These are phyloP conservation scores for Fusarium chuoi DNA, from an alignment of 2,329 filamentous ascomycete genomes.

Conservation along the genomic window DNA sequence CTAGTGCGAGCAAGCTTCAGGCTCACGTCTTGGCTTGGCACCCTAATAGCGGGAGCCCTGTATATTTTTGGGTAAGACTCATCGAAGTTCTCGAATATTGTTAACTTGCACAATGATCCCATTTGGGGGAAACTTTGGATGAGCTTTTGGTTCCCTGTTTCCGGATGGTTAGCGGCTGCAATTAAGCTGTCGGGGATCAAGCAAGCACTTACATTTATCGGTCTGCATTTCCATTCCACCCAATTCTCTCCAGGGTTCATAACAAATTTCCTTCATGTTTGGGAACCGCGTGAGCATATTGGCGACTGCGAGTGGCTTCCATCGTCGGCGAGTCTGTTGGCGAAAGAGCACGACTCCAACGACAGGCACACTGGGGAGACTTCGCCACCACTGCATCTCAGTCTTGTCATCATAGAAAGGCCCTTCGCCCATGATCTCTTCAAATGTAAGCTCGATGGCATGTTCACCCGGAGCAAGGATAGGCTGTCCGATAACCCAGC, in stretches of 20 bases:
- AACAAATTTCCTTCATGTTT: constrained; percentile 50
- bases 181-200: constrained; percentile 12
- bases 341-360: background rate
- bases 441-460: background rate
- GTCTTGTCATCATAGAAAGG: background rate
- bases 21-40: constrained; percentile 40
- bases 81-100: constrained; percentile 51
- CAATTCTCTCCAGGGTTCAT: constrained; percentile 53
- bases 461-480: rapidly evolving
- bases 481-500: background rate
- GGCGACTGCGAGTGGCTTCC: constrained; percentile 46
- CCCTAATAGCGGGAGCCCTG: constrained; percentile 27
- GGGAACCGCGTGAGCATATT: constrained; percentile 50
- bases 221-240: constrained; percentile 26
- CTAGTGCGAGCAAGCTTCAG: constrained; percentile 45
- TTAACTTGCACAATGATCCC: constrained; percentile 40
- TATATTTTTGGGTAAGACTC: constrained; percentile 37
- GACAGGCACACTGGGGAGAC: background rate
- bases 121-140: constrained; percentile 43
- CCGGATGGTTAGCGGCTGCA: constrained; percentile 30
- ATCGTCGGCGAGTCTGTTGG: constrained; percentile 44
- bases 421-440: background rate
- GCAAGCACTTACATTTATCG: constrained; percentile 45
- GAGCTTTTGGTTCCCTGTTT: constrained; percentile 40
- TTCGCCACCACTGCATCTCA: background rate